phyloP scores from a whole-genome alignment of 2,329 filamentous ascomycete species.

The Penicillium nordicum region DNA sequence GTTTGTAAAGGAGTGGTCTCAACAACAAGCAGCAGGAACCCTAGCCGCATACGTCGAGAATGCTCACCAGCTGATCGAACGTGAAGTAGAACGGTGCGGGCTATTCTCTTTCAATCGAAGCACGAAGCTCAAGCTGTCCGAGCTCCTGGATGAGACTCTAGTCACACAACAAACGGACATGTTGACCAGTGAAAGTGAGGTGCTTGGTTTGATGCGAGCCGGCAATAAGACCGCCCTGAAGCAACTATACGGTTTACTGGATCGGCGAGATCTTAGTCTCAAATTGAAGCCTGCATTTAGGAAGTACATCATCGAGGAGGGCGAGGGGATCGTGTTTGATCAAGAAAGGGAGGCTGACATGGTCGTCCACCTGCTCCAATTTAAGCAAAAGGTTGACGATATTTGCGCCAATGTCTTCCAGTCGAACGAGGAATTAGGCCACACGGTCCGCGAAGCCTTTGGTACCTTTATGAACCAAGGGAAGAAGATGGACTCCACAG shows the following conservation, averaged over 20 bases:
- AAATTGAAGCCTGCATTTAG: slow-evolving; percentile 71
- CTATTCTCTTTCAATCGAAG: slow-evolving; percentile 76
- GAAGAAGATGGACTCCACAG: slow-evolving; percentile 66
- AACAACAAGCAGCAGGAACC: slow-evolving; percentile 59
- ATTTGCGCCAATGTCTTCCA: slow-evolving; percentile 75
- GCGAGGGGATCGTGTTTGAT: slow-evolving; percentile 75
- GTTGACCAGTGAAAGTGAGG: slow-evolving; percentile 62
- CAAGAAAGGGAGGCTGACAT: slow-evolving; percentile 76
- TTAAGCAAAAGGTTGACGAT: slow-evolving; percentile 75
- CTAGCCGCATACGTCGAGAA: slow-evolving; percentile 73
- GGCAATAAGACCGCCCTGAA: slow-evolving; percentile 68
- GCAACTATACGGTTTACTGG: slow-evolving; percentile 73
- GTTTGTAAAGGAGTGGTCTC: slow-evolving; percentile 69
- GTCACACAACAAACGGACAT: slow-evolving; percentile 65
- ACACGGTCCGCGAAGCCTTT: slow-evolving; percentile 80
- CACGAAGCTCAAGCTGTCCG: slow-evolving; percentile 73
- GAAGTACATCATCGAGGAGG: slow-evolving; percentile 72
- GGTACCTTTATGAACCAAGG: slow-evolving; percentile 87
- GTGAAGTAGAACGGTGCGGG: slow-evolving; percentile 74
- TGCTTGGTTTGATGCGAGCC: slow-evolving; percentile 70
- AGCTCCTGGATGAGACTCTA: slow-evolving; percentile 68
- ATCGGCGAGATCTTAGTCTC: slow-evolving; percentile 66
- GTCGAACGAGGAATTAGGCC: slow-evolving; percentile 71
- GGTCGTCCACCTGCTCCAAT: slow-evolving; percentile 74
- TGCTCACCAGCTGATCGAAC: slow-evolving; percentile 65